phyloP scores from a whole-genome alignment of 1,284 basidiomycete genomes.

The Ceratobasidium sp. region DNA sequence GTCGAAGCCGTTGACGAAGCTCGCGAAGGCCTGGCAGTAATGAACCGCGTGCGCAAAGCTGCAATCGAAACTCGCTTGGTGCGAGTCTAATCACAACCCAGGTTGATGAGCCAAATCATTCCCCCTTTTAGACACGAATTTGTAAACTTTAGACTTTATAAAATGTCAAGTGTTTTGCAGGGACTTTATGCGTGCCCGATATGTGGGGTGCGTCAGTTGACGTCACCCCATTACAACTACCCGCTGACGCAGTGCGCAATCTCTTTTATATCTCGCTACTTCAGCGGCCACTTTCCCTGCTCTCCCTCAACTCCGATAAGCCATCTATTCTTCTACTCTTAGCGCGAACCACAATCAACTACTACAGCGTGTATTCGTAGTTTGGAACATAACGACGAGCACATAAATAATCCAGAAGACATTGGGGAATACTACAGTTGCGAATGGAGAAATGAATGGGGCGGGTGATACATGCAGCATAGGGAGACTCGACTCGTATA shows the following conservation, averaged over 20 bases:
- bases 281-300: background rate
- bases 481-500: background rate
- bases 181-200: background rate
- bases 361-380: conserved; percentile 32
- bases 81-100: conserved; percentile 46
- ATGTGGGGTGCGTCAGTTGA: conserved; percentile 39
- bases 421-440: conserved; percentile 25
- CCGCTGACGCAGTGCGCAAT: conserved; percentile 19
- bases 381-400: background rate
- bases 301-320: background rate
- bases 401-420: conserved; percentile 29
- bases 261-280: background rate
- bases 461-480: conserved; percentile 13
- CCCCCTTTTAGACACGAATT: too few relatives aligned
- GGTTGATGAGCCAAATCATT: background rate
- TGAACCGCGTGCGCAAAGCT: conserved; percentile 98
- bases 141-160: too few relatives aligned
- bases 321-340: background rate
- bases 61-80: conserved; percentile 74
- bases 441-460: background rate
- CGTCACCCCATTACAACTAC: conserved; percentile 19
- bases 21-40: conserved; percentile 90
- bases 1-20: conserved; percentile 87
- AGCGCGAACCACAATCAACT: background rate
- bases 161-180: background rate